Evolutionary conservation across 192 early-diverging fungal species (phyloP), one percentile per base, ranked within the genome.

Genomic region (Coemansia sp.): DNA sequence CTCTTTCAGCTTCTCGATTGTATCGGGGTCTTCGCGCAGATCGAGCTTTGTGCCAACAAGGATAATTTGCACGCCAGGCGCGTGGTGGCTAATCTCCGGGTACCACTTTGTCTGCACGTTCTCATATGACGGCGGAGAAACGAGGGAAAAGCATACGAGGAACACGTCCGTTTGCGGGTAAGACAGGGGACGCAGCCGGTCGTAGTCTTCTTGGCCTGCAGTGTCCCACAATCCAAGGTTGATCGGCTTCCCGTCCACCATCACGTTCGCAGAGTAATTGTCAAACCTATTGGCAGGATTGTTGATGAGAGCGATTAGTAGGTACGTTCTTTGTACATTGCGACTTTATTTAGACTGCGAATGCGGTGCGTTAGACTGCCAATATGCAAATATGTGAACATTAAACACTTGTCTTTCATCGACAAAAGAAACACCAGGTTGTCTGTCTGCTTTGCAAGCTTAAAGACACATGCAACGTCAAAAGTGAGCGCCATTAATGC

Each of bases 161-260:
- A 98, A 98, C 18, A 98, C 94, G 75, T 98, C 96, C 7, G 96
- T 98, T 70, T 98, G 96, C 50, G 96, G 96, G 81, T 98, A 98
- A 56, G 94, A 96, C 43, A 98, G 85, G 9, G 96, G 96, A 60
- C 96, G 92, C 57, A 98, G 86, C 51, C 96, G 93, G 32, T 35
- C 32, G 32, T 35, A 35, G 75, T 97, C 96, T 82, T 97, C 97
- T 81, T 98, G 32, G 32, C 96, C 83, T 54, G 96, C 96, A 3
- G 96, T 98, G 86, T 98, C 96, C 94, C 94, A 98, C 59, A 98
- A 86, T 37, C 96, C 96, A 53, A 98, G 81, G 82, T 93, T 98
- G 83, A 98, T 97, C 58, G 94, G 96, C 78, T 96, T 97, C 63
- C 94, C 94, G 76, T 97, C 96, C 5, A 98, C 94, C 96, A 98